Base-by-base conservation (phyloP, 805 yeast genomes). In the Wickerhamiella sergipiensis region DNA sequence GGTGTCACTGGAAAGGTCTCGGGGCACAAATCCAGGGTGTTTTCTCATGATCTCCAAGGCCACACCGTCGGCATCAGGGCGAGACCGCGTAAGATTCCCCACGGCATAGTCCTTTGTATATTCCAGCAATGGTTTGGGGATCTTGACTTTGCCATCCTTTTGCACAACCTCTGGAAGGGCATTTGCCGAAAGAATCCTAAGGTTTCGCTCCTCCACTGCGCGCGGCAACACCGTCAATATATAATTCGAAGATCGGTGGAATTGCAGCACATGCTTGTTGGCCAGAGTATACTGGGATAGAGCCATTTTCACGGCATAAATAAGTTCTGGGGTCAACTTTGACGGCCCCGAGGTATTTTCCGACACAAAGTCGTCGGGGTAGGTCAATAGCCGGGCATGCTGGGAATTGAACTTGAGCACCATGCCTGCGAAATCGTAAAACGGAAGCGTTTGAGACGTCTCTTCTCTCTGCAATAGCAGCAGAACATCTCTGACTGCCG, bases 51-150 rank as follows among this genome's bases (percentile, higher is more conserved):
- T 36, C 21, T 49, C 47, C 8, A 52, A 10, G 8, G 54, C 54
- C 6, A 29, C 39, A 10, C 52, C 54, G 22, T 43, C 48, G 24
- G 52, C 44, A 18, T 21, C 42, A 8, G 51, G 52, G 21, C 47
- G 46, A 6, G 49, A 47, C n/a, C 46, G 21, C 18, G 49, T 49
- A 29, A 58, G 33, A 42, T 57, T 58, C 13, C 47, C 53, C 13
- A 50, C 43, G 6, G 60, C 61, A 31, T 58, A 59, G 46, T 58
- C 57, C 29, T 24, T 43, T 21, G 53, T 45, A 44, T 52, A 51
- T 29, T 43, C 46, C 19, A 43, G 36, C 4, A 21, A 33, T 2
- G 33, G 19, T 6, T 26, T 12, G 23, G 39, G 39, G 23, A 45
- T 18, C n/a, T 3, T n/a, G 17, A 15, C n/a, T 7, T 10, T 9